Conservation (phyloP, 345 rosid genomes). For the Psidium guajava region DNA sequence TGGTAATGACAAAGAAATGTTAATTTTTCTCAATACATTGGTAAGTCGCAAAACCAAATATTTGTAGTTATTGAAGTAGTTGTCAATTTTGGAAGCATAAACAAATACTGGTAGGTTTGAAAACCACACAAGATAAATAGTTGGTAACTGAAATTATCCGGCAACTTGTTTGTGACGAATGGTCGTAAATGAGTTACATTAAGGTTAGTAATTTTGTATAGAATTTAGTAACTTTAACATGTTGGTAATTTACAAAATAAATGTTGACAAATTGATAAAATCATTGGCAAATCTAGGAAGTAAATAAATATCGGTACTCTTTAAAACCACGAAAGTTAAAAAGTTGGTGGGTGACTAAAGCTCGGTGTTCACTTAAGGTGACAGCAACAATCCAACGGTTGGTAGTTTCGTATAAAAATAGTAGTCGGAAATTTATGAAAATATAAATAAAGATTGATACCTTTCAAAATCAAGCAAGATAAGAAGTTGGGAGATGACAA, state of each 20-base stretch:
- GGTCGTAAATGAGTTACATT: not conserved
- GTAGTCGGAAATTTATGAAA: not conserved
- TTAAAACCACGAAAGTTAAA: not conserved
- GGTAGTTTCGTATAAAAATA: not conserved
- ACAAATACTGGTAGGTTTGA: not conserved
- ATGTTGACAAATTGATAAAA: not conserved
- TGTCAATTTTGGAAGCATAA: not conserved
- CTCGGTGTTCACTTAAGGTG: not conserved
- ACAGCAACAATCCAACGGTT: not conserved
- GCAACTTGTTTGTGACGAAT: not conserved
- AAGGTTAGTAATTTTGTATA: not conserved
- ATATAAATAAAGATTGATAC: too few relatives aligned
- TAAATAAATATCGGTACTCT: not conserved
- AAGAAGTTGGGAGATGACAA: too few relatives aligned
- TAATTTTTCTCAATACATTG: not conserved
- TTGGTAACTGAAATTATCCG: not conserved
- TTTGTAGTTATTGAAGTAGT: not conserved
- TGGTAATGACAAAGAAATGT: not conserved
- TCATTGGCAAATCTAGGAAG: not conserved
- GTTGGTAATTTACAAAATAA: too few relatives aligned
- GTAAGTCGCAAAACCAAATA: not conserved
- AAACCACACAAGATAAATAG: not conserved
- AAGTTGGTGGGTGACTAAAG: not conserved
- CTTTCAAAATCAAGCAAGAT: too few relatives aligned
- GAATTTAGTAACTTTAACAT: too few relatives aligned